Percentiles rank a stretch among this genome's conserved stretches.
Evolutionary conservation across 345 rosid species (phyloP).

Genomic region (Eutrema japonicum): DNA sequence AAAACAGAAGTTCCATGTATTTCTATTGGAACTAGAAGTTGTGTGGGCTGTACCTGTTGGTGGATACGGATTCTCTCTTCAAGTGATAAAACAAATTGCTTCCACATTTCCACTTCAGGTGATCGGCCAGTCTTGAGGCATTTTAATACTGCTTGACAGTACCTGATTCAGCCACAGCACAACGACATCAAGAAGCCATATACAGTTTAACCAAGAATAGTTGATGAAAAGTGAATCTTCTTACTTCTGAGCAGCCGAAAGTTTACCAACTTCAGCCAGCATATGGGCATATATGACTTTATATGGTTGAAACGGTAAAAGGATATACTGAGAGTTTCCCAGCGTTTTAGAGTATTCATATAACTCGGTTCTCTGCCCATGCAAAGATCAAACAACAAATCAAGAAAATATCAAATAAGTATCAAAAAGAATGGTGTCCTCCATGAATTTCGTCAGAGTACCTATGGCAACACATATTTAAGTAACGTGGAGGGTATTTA

Average conservation of each 20-base stretch:
- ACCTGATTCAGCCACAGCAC: slow-evolving; percentile 49
- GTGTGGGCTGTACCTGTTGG: slow-evolving; percentile 59
- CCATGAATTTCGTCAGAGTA: neutral
- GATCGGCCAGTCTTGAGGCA: slow-evolving; percentile 67
- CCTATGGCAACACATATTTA: slow-evolving; percentile 4
- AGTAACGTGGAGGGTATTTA: neutral
- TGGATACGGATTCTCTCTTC: slow-evolving; percentile 74
- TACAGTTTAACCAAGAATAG: slow-evolving; percentile 17
- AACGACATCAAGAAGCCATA: slow-evolving; percentile 40
- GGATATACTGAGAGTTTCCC: slow-evolving; percentile 90
- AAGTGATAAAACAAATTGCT: slow-evolving; percentile 54
- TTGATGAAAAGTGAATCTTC: slow-evolving; percentile 37
- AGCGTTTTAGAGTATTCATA: slow-evolving; percentile 93
- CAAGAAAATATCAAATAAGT: neutral
- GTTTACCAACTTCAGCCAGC: slow-evolving; percentile 96
- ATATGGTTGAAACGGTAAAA: slow-evolving; percentile 92
- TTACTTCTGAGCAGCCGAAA: slow-evolving; percentile 90
- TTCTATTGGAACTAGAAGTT: slow-evolving; percentile 19
- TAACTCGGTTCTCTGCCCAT: slow-evolving; percentile 91
- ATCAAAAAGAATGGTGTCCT: neutral
- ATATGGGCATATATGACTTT: slow-evolving; percentile 90
- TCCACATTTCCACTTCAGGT: slow-evolving; percentile 68
- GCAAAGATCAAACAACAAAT: slow-evolving; percentile 41
- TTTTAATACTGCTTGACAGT: slow-evolving; percentile 72
- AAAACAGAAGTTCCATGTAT: slow-evolving; percentile 13